Base-by-base conservation (phyloP, 306 rosid species). In the Trifolium repens region DNA sequence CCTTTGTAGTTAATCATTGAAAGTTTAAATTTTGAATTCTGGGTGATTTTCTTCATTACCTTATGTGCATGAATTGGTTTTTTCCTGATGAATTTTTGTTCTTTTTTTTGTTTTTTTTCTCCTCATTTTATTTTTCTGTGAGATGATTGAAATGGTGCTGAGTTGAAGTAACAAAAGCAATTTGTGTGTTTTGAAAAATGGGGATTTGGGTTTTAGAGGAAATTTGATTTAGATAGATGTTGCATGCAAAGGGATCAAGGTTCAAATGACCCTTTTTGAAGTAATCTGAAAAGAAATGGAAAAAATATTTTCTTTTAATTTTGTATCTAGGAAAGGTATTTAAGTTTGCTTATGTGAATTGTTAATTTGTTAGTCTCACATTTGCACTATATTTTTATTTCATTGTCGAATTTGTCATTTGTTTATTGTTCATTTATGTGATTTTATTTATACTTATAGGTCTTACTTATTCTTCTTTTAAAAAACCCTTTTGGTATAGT, bases 181-280 rank as follows among this genome's bases (percentile, higher is more conserved):
- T 19, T 80, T 53, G 15, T 74, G 59, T 57, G 78, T 57, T 78
- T 74, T 60, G 71, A 69, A 43, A 43, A 64, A 57, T 53, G 74
- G 75, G 86, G 86, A 75, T 78, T 83, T 71, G 79, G 82, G 77
- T 84, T 86, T 82, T 69, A 8, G 50, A 26, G 71, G 59, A 34
- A 57, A 63, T 64, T 69, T 72, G n/a, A 49, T 57, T 63, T 35
- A 27, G 34, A 49, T 10, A 16, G 26, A 59, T 67, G 34, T 67
- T 84, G 86, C 90, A 87, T 87, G 90, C 90, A 87, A 69, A 12
- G 73, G 67, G 72, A 81, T 74, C 66, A 24, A 19, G 37, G 37
- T 70, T 81, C 26, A 49, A 52, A 68, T 67, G 30, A 64, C 64
- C 78, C 13, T 16, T 71, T 81, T 71, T 39, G 2, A 52, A 22